Conservation (phyloP, 345 rosid species). For the Abelmoschus esculentus region DNA sequence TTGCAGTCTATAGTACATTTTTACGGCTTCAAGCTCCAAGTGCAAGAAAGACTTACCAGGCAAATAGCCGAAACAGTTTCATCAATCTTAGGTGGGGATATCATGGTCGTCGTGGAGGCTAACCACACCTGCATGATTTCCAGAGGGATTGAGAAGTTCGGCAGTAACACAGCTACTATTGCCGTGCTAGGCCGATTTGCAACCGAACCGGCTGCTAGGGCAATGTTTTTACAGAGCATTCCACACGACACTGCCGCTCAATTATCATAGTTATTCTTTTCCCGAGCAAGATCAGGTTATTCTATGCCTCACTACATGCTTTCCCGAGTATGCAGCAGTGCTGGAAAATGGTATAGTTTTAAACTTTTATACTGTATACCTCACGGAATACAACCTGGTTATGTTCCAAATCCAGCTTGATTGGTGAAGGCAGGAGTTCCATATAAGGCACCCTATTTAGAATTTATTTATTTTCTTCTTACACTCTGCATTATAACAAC, state of each 20-base stretch:
- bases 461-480: not conserved
- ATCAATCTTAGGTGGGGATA: conserved; percentile 64
- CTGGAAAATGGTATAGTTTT: not conserved
- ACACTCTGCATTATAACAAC: not conserved
- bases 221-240: conserved; percentile 49
- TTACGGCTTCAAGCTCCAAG: conserved; percentile 94
- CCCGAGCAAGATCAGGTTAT: not conserved
- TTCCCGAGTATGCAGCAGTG: not conserved
- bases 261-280: conserved; percentile 11
- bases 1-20: conserved; percentile 75
- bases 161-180: conserved; percentile 78
- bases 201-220: conserved; percentile 44
- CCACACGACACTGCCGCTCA: conserved; percentile 24
- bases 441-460: not conserved
- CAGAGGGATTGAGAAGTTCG: conserved; percentile 63
- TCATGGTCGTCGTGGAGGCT: conserved; percentile 89
- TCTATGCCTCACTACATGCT: not conserved
- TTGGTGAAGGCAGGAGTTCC: not conserved
- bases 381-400: not conserved
- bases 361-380: not conserved
- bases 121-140: conserved; percentile 89
- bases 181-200: conserved; percentile 80
- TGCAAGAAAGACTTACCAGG: conserved; percentile 88
- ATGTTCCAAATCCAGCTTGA: not conserved
- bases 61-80: conserved; percentile 83